Conservation (phyloP, 2,329 filamentous ascomycete species). For the Talaromyces marneffei region DNA sequence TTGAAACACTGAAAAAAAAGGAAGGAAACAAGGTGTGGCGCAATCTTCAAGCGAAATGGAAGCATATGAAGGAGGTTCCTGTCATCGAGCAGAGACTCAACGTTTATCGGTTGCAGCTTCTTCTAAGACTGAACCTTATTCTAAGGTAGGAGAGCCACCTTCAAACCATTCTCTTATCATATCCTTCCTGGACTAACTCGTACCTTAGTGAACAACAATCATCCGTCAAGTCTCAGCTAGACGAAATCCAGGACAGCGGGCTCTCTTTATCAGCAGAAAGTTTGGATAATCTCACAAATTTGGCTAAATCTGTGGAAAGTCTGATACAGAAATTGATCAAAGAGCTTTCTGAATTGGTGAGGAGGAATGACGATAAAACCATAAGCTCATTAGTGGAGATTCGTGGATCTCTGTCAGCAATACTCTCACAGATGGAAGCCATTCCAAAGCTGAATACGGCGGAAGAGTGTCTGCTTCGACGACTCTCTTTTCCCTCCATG, state of each 20-base stretch:
- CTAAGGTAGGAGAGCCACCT: conserved; percentile 7
- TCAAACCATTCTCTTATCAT: neutral
- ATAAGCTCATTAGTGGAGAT: neutral
- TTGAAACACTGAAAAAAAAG: conserved; percentile 10
- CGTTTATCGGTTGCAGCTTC: conserved; percentile 16
- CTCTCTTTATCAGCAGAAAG: neutral
- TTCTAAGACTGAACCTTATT: conserved; percentile 17
- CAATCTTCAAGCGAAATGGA: conserved; percentile 16
- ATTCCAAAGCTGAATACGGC: neutral
- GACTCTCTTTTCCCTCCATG: conserved; percentile 16
- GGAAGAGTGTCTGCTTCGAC: conserved; percentile 11
- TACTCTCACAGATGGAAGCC: neutral
- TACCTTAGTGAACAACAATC: conserved; percentile 5
- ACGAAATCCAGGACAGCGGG: neutral
- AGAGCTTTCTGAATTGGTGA: neutral
- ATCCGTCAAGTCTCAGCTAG: neutral
- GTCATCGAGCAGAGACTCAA: conserved; percentile 15
- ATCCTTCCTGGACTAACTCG: neutral
- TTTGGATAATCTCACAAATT: neutral
- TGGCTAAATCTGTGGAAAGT: neutral
- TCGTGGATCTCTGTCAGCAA: neutral
- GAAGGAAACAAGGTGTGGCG: conserved; percentile 14
- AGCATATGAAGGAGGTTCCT: conserved; percentile 17
- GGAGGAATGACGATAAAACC: neutral
- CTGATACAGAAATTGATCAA: neutral